These are phyloP conservation scores for Kalmusia sp. DNA, from an alignment of 2,329 filamentous ascomycete genomes.

Conservation along the genomic window DNA sequence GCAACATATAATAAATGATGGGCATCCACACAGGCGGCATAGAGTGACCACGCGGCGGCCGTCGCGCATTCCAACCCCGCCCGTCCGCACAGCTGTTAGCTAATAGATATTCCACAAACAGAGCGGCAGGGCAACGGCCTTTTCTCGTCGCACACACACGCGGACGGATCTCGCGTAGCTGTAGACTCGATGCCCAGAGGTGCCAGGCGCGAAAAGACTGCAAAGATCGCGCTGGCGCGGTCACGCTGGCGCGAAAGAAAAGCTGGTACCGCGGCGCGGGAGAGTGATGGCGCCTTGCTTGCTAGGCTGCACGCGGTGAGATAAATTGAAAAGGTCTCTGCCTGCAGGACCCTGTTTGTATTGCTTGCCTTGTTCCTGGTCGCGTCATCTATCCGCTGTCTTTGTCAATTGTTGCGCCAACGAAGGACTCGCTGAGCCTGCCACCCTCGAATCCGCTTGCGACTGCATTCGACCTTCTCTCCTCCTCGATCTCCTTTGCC, in stretches of 20 bases:
- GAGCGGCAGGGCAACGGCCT: slow-evolving; percentile 2
- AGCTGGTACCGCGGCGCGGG: slow-evolving; percentile 5
- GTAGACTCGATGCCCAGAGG: slow-evolving; percentile 34
- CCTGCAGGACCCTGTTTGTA: neutral
- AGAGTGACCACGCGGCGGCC: slow-evolving; percentile 1
- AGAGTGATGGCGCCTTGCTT: neutral
- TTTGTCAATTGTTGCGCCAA: slow-evolving; percentile 4
- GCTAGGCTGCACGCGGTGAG: slow-evolving; percentile 7
- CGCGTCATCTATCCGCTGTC: neutral
- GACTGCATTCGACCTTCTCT: neutral
- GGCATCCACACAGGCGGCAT: neutral
- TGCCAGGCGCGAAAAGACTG: too few species aligned
- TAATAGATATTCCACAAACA: slow-evolving; percentile 29
- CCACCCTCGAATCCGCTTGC: neutral
- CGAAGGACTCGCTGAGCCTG: neutral
- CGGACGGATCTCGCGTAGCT: slow-evolving; percentile 18
- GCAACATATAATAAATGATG: neutral
- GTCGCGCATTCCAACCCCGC: slow-evolving; percentile 18
- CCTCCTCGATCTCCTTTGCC: neutral
- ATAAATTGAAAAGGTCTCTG: neutral
- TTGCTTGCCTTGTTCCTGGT: neutral
- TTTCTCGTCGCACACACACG: neutral
- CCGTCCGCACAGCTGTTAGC: slow-evolving; percentile 15
- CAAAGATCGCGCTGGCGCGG: slow-evolving; percentile 24
- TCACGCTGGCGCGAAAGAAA: slow-evolving; percentile 33